phyloP scores from a whole-genome alignment of 2,329 filamentous ascomycete genomes.

The Hymenoscyphus scutula region DNA sequence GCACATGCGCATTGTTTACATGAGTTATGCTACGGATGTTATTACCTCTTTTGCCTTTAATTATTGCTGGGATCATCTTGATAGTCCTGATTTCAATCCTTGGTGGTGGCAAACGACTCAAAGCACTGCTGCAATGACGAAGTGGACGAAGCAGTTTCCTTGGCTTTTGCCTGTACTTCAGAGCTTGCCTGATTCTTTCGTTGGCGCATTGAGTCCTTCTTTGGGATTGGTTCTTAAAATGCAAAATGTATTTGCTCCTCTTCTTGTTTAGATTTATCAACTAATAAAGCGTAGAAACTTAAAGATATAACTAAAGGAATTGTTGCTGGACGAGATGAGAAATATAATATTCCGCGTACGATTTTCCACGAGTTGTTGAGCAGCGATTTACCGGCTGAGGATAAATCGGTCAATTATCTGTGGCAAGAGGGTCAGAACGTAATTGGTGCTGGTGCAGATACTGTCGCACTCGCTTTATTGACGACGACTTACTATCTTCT shows the following conservation, averaged over 20 bases:
- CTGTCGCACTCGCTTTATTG: slow-evolving; percentile 20
- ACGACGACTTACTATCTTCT: slow-evolving; percentile 23
- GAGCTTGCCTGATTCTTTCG: slow-evolving; percentile 16
- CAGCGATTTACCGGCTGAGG: slow-evolving; percentile 20
- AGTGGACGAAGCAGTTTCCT: slow-evolving; percentile 26
- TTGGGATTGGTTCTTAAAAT: slow-evolving; percentile 21
- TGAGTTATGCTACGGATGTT: slow-evolving; percentile 30
- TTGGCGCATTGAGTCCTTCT: slow-evolving; percentile 14
- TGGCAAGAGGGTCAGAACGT: slow-evolving; percentile 26
- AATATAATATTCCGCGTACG: slow-evolving; percentile 13
- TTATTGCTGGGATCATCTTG: slow-evolving; percentile 24
- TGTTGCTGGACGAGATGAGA: slow-evolving; percentile 8
- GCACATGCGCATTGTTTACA: slow-evolving; percentile 21
- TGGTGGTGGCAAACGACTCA: slow-evolving; percentile 24
- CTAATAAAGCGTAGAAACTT: slow-evolving; percentile 11
- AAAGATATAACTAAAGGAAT: slow-evolving; percentile 16
- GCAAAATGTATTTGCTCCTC: slow-evolving; percentile 16
- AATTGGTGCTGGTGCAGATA: slow-evolving; percentile 26
- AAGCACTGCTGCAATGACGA: slow-evolving; percentile 14
- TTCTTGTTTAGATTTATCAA: background rate
- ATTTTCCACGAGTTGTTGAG: slow-evolving; percentile 24
- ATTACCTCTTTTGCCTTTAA: slow-evolving; percentile 35
- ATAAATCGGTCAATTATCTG: slow-evolving; percentile 18
- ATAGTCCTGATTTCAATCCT: slow-evolving; percentile 26
- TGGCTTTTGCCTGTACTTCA: slow-evolving; percentile 19